phyloP scores from a whole-genome alignment of 2,329 filamentous ascomycete genomes.

The Fusarium sp. region DNA sequence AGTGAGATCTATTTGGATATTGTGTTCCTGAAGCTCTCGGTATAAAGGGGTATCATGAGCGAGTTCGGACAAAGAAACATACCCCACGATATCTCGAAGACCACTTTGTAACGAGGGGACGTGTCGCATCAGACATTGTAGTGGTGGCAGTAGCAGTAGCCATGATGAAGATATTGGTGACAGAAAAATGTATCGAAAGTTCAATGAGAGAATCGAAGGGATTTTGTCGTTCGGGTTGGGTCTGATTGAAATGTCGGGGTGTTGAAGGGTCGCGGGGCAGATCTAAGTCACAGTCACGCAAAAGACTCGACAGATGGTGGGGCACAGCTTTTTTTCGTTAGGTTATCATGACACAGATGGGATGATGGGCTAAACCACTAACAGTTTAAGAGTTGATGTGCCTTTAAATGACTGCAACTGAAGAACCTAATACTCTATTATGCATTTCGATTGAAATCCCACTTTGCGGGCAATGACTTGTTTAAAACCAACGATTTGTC shows the following conservation, averaged over 20 bases:
- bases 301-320: constrained; percentile 28
- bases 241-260: constrained; percentile 9
- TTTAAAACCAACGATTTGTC: background rate
- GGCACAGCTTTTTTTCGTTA: constrained; percentile 16
- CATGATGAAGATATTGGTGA: constrained; percentile 25
- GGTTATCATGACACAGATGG: constrained; percentile 25
- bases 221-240: background rate
- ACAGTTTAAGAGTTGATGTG: background rate
- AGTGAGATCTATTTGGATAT: background rate
- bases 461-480: background rate
- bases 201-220: background rate
- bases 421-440: background rate
- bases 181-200: background rate
- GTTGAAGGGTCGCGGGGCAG: constrained; percentile 38
- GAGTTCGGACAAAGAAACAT: constrained; percentile 39
- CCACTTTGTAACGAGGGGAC: constrained; percentile 66
- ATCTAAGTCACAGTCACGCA: constrained; percentile 21
- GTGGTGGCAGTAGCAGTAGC: constrained; percentile 38
- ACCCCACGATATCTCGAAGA: constrained; percentile 72
- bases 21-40: background rate
- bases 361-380: background rate
- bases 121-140: constrained; percentile 33
- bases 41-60: constrained; percentile 20
- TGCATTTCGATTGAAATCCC: background rate
- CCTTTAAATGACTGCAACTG: background rate